Evolutionary conservation across 306 rosid species (phyloP).

Genomic region (Benincasa hispida): DNA sequence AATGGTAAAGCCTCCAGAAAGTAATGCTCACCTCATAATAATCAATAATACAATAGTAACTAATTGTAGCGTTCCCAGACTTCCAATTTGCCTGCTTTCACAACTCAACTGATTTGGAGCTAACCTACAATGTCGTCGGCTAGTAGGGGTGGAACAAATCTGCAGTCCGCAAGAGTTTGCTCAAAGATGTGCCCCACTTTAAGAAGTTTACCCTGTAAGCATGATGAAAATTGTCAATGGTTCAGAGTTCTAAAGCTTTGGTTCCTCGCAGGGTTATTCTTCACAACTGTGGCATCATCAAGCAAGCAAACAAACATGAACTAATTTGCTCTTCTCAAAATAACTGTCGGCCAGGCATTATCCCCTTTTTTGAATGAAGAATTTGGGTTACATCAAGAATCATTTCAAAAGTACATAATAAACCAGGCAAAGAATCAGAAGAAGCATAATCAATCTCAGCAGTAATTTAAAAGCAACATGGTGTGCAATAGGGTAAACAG

Average conservation of each 20-base stretch:
- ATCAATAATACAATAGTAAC: background rate
- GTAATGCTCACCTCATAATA: background rate
- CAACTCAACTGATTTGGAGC: background rate
- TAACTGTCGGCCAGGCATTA: background rate
- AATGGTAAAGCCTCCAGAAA: background rate
- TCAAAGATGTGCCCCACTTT: conserved; percentile 88
- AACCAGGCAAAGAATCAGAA: background rate
- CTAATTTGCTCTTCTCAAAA: background rate
- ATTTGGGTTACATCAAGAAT: background rate
- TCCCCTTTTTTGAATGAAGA: background rate
- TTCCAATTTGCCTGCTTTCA: background rate
- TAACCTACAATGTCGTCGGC: conserved; percentile 18
- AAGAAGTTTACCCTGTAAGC: conserved; percentile 63
- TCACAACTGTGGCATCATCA: background rate
- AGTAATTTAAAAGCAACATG: background rate
- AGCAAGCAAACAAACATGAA: background rate
- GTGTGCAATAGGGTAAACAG: background rate
- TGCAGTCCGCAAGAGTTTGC: conserved; percentile 63
- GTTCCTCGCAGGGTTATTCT: background rate
- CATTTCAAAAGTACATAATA: background rate
- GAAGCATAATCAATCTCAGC: background rate
- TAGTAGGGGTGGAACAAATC: conserved; percentile 75
- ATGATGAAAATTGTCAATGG: background rate
- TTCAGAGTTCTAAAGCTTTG: background rate
- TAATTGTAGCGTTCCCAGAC: background rate